Base-by-base conservation (phyloP, 495 filamentous ascomycete genomes). In the Hapsidospora chrysogenum region DNA sequence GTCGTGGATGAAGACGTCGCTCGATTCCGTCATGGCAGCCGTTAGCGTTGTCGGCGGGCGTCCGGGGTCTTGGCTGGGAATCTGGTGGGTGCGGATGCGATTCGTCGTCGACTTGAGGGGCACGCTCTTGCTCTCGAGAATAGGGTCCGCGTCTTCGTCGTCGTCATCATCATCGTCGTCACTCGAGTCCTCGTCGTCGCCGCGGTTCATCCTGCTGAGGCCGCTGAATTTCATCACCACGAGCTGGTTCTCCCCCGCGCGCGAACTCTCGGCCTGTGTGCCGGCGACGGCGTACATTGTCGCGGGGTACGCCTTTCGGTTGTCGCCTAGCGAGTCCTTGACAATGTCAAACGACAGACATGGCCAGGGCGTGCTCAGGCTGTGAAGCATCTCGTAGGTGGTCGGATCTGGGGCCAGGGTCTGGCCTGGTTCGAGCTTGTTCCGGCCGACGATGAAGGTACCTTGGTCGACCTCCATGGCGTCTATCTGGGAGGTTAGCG, bases 371-470 rank as follows among this genome's bases (percentile, higher is more conserved):
- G 85, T 78, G 53, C 77, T 86, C 29, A 96, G 65, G 29, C 74
- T 80, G 61, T 97, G 89, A 21, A 96, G 74, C 85, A 97, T 89
- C 46, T 93, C 74, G 59, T 97, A 97, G 2, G 89, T 85, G 5
- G 79, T 84, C 25, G 78, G 63, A 55, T 97, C 89, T 10, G 89
- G 86, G 9, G 83, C 70, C 18, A 97, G 67, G 7, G 82, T 89
- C 63, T 97, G 83, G 40, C 83, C 87, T 22, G 83, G 75, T 35
- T 76, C 78, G 36, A 95, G 69, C 56, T 82, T 80, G 47, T 84
- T 76, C 41, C 89, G 70, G 30, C 86, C 85, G 37, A 86, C 82
- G 48, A 97, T 93, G 58, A 93, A 95, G 22, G 84, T 89, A 6
- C 45, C 61, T 3, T 52, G 50, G 50, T 95, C 89, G 25, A 96